These are phyloP conservation scores for Articulospora tetracladia DNA, from an alignment of 495 filamentous ascomycete species.

Conservation along the genomic window DNA sequence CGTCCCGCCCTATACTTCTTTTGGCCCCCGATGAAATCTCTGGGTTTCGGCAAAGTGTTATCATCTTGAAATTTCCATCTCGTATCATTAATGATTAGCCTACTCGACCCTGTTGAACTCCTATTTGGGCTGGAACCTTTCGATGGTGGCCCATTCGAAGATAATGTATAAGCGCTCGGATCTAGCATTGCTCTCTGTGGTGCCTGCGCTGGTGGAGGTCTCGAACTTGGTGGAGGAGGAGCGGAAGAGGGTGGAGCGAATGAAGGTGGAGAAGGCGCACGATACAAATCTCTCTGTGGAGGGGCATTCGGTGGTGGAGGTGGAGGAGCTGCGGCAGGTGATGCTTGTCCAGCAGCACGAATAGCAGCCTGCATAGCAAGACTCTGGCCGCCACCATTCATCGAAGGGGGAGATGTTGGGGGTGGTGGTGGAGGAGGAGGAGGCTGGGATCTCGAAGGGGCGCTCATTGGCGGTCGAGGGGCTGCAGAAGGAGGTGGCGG, in stretches of 20 bases:
- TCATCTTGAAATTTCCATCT: conserved; percentile 88
- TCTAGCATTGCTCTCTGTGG: conserved; percentile 59
- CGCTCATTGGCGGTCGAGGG: conserved; percentile 42
- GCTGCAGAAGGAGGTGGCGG: conserved; percentile 41
- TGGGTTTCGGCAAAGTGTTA: conserved; percentile 75
- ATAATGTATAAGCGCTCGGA: conserved; percentile 73
- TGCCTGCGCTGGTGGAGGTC: conserved; percentile 18
- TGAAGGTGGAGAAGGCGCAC: conserved; percentile 33
- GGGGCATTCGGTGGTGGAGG: conserved; percentile 37
- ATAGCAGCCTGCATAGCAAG: conserved; percentile 47
- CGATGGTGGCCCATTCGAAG: conserved; percentile 37
- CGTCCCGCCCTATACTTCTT: conserved; percentile 86
- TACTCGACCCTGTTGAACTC: conserved; percentile 28
- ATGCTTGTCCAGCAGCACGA: conserved; percentile 39
- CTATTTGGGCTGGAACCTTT: conserved; percentile 40
- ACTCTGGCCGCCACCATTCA: conserved; percentile 30
- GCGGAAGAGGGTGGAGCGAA: conserved; percentile 8
- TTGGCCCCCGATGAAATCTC: conserved; percentile 65
- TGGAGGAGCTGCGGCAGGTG: conserved; percentile 42
- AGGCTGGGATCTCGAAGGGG: conserved; percentile 49
- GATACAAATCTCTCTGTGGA: conserved; percentile 25
- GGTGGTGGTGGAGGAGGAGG: conserved; percentile 50
- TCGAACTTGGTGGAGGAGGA: conserved; percentile 23
- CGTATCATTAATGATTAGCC: conserved; percentile 66
- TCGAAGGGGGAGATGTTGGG: conserved; percentile 33